Evolutionary conservation across 2,329 filamentous ascomycete species (phyloP).

Genomic region (Apiospora saccharicola): DNA sequence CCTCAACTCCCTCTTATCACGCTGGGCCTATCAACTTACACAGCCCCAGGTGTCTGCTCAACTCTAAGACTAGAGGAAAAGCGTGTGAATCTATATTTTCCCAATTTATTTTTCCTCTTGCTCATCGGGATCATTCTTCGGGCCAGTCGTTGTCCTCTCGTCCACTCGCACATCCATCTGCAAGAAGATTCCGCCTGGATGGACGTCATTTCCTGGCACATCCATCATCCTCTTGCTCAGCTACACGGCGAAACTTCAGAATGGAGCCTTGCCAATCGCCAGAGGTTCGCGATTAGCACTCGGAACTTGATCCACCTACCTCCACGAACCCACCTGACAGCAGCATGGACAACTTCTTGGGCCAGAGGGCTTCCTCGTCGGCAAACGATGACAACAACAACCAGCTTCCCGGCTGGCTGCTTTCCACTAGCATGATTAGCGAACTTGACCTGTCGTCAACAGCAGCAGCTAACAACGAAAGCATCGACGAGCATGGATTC

Average conservation of each 20-base stretch:
- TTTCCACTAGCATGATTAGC: slow-evolving; percentile 8
- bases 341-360: background rate
- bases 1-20: slow-evolving; percentile 17
- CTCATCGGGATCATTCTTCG: background rate
- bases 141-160: background rate
- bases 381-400: background rate
- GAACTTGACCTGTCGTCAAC: slow-evolving; percentile 9
- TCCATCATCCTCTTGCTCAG: background rate
- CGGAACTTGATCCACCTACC: background rate
- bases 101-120: background rate
- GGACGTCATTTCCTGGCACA: background rate
- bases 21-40: background rate
- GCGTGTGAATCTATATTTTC: background rate
- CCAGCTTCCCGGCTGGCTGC: background rate
- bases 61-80: slow-evolving; percentile 2
- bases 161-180: background rate
- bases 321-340: background rate
- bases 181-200: background rate
- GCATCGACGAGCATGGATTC: slow-evolving; percentile 4
- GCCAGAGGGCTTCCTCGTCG: background rate
- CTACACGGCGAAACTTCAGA: background rate
- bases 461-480: background rate
- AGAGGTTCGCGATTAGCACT: slow-evolving; percentile 3
- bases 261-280: background rate
- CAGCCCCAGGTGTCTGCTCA: background rate